phyloP scores from a whole-genome alignment of 345 rosid species.

The Adansonia digitata region DNA sequence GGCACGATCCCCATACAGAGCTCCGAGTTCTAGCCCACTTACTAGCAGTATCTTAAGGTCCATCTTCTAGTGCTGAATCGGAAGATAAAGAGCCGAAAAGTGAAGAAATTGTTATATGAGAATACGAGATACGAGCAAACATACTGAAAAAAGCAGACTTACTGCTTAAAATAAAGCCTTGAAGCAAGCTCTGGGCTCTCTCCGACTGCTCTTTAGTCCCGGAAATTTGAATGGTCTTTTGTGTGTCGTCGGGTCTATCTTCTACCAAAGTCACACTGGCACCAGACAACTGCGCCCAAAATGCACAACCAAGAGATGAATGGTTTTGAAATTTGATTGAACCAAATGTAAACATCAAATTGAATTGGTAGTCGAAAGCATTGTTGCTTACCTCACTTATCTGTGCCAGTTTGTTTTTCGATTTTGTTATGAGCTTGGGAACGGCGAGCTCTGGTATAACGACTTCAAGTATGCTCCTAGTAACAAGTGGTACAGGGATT shows the following conservation, averaged over 20 bases:
- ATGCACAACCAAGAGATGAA: slow-evolving; percentile 1
- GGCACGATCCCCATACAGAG: no score
- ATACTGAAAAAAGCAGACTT: slow-evolving; percentile 33
- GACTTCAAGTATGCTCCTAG: slow-evolving; percentile 92
- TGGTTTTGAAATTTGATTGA: not conserved
- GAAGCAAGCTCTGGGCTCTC: slow-evolving; percentile 96
- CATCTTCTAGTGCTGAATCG: slow-evolving; percentile 53
- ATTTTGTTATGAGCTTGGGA: slow-evolving; percentile 81
- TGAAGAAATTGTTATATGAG: slow-evolving; percentile 1
- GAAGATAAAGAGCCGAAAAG: not conserved
- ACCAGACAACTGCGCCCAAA: slow-evolving; percentile 66
- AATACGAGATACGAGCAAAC: not conserved
- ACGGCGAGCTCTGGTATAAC: slow-evolving; percentile 79
- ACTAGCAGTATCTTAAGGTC: no score
- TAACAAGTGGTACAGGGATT: slow-evolving; percentile 74
- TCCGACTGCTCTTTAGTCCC: slow-evolving; percentile 97
- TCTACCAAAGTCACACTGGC: slow-evolving; percentile 79
- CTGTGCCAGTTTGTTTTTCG: slow-evolving; percentile 85
- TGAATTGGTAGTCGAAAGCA: not conserved
- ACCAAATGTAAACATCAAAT: not conserved
- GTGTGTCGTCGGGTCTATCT: slow-evolving; percentile 60
- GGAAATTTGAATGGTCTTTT: slow-evolving; percentile 74
- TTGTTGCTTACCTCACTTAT: slow-evolving; percentile 75
- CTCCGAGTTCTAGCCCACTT: no score
- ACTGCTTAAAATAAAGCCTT: slow-evolving; percentile 97